phyloP scores from a whole-genome alignment of 306 rosid species.

The Sophora flavescens region DNA sequence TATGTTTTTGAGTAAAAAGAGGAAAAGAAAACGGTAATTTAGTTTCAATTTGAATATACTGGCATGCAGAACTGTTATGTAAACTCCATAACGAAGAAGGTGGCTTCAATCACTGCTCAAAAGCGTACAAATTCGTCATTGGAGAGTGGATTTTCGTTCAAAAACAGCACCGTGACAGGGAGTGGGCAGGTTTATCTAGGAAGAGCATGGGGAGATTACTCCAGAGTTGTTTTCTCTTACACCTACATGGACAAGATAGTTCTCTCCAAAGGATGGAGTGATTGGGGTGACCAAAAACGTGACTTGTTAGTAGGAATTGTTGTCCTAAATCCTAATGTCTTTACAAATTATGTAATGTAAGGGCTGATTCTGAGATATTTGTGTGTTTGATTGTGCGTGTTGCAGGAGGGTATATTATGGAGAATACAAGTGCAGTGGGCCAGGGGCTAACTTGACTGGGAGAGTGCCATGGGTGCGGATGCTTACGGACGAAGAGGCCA shows the following conservation, averaged over 20 bases:
- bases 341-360: too few species aligned
- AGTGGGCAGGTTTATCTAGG: constrained; percentile 73
- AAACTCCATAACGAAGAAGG: constrained; percentile 64
- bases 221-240: constrained; percentile 75
- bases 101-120: constrained; percentile 77
- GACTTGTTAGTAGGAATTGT: constrained; percentile 55
- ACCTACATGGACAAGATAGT: constrained; percentile 74
- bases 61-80: constrained; percentile 63
- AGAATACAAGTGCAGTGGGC: constrained; percentile 83
- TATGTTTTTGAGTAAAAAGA: neutral
- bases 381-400: neutral
- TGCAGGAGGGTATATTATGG: constrained; percentile 72
- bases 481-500: constrained; percentile 67
- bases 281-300: constrained; percentile 72
- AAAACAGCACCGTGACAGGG: constrained; percentile 61
- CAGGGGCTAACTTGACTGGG: constrained; percentile 67
- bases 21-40: neutral
- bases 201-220: constrained; percentile 88
- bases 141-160: constrained; percentile 81
- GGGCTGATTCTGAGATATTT: neutral
- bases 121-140: constrained; percentile 60
- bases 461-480: constrained; percentile 72
- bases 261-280: constrained; percentile 74
- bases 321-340: neutral
- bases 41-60: neutral